Percentiles rank a stretch among this genome's conserved stretches.
Evolutionary conservation across 306 rosid genomes (phyloP).

Genomic region (Rubus parviflorus): DNA sequence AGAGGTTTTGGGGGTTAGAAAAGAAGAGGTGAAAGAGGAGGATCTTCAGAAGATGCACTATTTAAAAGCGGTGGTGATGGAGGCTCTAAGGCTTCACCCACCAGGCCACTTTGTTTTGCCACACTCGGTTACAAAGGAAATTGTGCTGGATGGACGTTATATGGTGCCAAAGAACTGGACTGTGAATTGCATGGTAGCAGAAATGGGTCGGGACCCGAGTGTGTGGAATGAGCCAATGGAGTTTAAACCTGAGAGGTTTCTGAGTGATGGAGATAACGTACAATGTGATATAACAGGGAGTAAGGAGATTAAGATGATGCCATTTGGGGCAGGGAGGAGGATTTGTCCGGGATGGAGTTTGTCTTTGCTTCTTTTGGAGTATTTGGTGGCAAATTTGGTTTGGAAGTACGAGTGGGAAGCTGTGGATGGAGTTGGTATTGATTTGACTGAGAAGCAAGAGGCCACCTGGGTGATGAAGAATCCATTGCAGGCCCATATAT

Average conservation of each 20-base stretch:
- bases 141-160: slow-evolving; percentile 13
- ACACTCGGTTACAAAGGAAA: slow-evolving; percentile 18
- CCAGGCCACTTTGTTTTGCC: slow-evolving; percentile 31
- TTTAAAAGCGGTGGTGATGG: slow-evolving; percentile 24
- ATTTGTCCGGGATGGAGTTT: slow-evolving; percentile 19
- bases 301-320: slow-evolving; percentile 32
- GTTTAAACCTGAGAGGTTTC: slow-evolving; percentile 32
- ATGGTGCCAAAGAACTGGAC: slow-evolving; percentile 15
- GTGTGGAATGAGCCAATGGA: slow-evolving; percentile 27
- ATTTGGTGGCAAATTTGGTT: slow-evolving; percentile 35
- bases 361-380: slow-evolving; percentile 28
- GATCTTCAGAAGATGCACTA: slow-evolving; percentile 20
- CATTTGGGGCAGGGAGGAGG: slow-evolving; percentile 27
- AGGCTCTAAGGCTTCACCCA: slow-evolving; percentile 33
- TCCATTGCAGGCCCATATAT: slow-evolving; percentile 19
- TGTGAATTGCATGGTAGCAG: slow-evolving; percentile 27
- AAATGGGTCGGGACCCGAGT: slow-evolving; percentile 25
- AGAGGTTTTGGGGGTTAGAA: neutral
- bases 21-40: slow-evolving; percentile 16
- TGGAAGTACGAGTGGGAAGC: slow-evolving; percentile 25
- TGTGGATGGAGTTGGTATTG: slow-evolving; percentile 1
- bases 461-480: slow-evolving; percentile 29
- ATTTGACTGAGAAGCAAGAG: slow-evolving; percentile 29
- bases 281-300: slow-evolving; percentile 15
- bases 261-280: neutral